phyloP scores from a whole-genome alignment of 23 red algal species.

The Chondrus crispus region DNA sequence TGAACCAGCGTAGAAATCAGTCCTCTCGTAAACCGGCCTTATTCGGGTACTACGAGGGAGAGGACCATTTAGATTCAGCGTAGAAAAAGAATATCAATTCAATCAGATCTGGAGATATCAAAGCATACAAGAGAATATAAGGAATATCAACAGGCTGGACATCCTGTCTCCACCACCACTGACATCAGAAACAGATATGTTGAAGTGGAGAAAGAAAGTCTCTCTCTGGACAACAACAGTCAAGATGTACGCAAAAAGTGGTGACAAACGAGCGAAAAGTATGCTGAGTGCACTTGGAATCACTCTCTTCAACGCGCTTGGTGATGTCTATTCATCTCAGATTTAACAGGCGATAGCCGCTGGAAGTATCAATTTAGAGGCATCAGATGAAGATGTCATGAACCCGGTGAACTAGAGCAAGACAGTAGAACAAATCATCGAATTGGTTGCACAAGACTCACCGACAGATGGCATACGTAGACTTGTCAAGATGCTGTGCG shows the following conservation, averaged over 20 bases:
- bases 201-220: not conserved
- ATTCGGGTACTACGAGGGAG: too few relatives aligned
- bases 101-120: too few relatives aligned
- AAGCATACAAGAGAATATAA: too few relatives aligned
- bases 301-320: not conserved
- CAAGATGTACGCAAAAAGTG: not conserved
- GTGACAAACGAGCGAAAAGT: not conserved
- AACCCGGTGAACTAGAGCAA: not conserved
- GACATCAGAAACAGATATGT: not conserved
- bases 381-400: not conserved
- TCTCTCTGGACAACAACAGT: not conserved
- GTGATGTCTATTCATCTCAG: not conserved
- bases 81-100: too few relatives aligned
- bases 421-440: not conserved
- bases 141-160: too few relatives aligned
- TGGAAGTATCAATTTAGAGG: not conserved
- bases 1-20: too few relatives aligned
- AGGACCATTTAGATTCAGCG: too few relatives aligned
- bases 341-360: not conserved
- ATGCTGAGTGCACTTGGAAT: not conserved
- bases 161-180: not conserved
- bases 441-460: not conserved
- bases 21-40: too few relatives aligned
- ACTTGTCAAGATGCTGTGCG: not conserved
- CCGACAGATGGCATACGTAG: slow-evolving; percentile 15